Percentiles rank a stretch among this genome's conserved stretches.
Conservation (phyloP, 805 yeast species). For the Sugiyamaella boreocaroliniensis region DNA sequence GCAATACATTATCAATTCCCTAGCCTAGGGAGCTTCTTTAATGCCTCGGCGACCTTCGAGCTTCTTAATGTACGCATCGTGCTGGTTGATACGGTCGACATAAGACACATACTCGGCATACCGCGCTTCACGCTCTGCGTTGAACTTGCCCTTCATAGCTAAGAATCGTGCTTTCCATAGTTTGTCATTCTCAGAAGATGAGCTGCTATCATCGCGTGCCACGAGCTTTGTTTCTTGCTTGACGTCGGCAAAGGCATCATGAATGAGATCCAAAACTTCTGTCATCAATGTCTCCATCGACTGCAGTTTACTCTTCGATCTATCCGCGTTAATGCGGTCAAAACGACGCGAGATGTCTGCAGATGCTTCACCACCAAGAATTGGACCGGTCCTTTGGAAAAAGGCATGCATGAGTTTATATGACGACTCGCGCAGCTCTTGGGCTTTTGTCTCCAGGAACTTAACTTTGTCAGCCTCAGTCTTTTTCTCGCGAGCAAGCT, state of each 20-base stretch:
- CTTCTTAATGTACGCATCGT: constrained; percentile 6
- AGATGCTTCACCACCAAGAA: constrained; percentile 4
- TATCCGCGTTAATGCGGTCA: neutral
- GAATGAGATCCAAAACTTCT: neutral
- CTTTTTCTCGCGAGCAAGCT: constrained; percentile 3
- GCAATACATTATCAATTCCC: neutral
- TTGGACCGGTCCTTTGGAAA: constrained; percentile 3
- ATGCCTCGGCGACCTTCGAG: constrained; percentile 1
- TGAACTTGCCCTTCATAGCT: constrained; percentile 10
- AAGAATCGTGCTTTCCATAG: constrained; percentile 8
- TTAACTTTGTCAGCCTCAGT: constrained; percentile 7
- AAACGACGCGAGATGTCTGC: neutral
- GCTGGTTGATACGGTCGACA: constrained; percentile 5
- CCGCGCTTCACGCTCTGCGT: constrained; percentile 9
- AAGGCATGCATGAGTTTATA: constrained; percentile 2
- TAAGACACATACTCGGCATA: constrained; percentile 8
- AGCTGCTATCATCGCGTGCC: neutral
- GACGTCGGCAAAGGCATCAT: neutral
- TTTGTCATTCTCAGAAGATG: constrained; percentile 1
- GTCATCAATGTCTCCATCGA: constrained; percentile 5
- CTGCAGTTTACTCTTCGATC: neutral
- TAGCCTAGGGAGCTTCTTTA: neutral
- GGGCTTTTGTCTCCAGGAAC: constrained; percentile 4
- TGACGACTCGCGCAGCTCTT: neutral
- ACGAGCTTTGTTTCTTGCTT: neutral